Percentiles rank a stretch among this genome's conserved stretches.
Conservation (phyloP, 169 alveolate genomes). For the Cryptosporidium sp. region DNA sequence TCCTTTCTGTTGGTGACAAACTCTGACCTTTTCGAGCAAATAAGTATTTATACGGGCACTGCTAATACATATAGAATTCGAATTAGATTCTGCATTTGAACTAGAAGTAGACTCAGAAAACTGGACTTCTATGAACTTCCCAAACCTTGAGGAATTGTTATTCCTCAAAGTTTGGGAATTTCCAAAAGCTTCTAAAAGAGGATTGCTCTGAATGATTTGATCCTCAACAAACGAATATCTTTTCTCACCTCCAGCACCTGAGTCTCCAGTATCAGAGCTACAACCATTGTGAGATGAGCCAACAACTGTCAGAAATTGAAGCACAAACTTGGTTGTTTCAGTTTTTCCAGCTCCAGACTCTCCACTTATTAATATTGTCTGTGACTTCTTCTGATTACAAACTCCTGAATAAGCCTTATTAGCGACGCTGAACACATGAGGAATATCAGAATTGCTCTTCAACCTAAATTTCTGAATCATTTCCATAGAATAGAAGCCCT, state of each 20-base stretch:
- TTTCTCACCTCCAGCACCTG: not conserved
- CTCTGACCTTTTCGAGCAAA: conserved; percentile 97
- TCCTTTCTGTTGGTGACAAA: conserved; percentile 92
- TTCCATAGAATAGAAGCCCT: conserved; percentile 75
- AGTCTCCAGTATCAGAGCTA: not conserved
- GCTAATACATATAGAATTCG: not conserved
- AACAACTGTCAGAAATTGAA: conserved; percentile 91
- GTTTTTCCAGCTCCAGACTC: conserved; percentile 99
- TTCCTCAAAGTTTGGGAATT: conserved; percentile 97
- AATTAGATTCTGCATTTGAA: not conserved
- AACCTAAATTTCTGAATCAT: conserved; percentile 75
- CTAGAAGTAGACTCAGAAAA: conserved; percentile 83
- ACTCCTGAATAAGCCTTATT: conserved; percentile 92
- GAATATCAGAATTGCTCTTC: conserved; percentile 76
- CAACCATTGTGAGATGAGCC: not conserved
- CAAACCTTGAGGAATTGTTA: conserved; percentile 96
- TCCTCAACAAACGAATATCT: conserved; percentile 81
- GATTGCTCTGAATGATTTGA: conserved; percentile 96
- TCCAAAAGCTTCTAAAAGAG: conserved; percentile 99
- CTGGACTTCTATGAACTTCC: conserved; percentile 97
- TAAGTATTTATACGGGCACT: conserved; percentile 96
- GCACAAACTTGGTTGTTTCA: conserved; percentile 97
- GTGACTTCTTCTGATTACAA: conserved; percentile 88
- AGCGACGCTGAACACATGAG: conserved; percentile 95
- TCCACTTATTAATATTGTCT: conserved; percentile 97